phyloP scores from a whole-genome alignment of 768 basidiomycete species.

The Xerocomellus amylosporus region DNA sequence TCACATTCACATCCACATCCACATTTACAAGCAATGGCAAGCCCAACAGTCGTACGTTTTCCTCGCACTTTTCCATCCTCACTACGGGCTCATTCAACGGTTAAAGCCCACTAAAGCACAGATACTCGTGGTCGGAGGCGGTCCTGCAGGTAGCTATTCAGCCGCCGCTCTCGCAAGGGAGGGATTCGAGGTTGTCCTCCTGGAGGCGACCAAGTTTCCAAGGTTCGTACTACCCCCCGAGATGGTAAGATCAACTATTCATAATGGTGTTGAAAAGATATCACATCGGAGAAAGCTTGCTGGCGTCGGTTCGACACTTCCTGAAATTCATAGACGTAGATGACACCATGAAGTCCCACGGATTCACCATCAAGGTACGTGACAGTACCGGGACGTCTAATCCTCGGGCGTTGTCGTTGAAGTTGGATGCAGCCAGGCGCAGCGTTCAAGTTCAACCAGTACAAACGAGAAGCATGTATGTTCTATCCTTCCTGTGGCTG shows the following conservation, averaged over 20 bases:
- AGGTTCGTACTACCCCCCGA: neutral
- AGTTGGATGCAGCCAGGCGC: conserved; percentile 1
- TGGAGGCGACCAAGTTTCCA: conserved; percentile 12
- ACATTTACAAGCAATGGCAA: too few species aligned
- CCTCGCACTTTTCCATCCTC: too few species aligned
- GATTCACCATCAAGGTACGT: conserved; percentile 11
- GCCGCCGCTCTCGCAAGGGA: conserved; percentile 8
- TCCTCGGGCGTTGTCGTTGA: neutral
- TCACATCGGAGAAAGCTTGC: conserved; percentile 16
- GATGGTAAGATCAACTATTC: too few species aligned
- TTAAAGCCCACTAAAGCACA: neutral
- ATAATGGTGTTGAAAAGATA: conserved; percentile 3
- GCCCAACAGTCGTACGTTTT: too few species aligned
- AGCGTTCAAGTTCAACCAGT: conserved; percentile 11
- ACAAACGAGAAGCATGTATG: conserved; percentile 15
- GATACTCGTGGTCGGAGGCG: conserved; percentile 14
- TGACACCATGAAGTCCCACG: conserved; percentile 1
- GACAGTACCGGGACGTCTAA: too few species aligned
- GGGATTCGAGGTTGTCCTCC: conserved; percentile 9
- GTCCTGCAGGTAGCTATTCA: conserved; percentile 13
- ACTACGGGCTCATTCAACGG: too few species aligned
- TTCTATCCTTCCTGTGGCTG: too few species aligned
- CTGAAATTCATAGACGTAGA: conserved; percentile 10
- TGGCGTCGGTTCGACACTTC: conserved; percentile 9
- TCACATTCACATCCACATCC: too few species aligned